Evolutionary conservation across 1,139 yeast genomes (phyloP).

Genomic region (Blastobotrys indianensis): DNA sequence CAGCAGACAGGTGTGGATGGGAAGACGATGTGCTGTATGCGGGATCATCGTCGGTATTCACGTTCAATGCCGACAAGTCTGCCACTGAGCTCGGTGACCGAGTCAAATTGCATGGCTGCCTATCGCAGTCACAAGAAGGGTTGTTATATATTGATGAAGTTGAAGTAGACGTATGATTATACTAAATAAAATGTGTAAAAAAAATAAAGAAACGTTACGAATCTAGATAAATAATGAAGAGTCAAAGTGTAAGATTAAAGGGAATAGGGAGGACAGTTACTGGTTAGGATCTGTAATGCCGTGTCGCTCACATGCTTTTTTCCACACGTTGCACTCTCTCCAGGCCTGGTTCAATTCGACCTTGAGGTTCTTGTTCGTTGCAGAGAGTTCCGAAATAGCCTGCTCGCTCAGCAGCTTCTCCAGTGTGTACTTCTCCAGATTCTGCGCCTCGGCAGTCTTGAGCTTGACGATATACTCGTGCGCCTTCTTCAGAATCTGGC

Average conservation of each 20-base stretch:
- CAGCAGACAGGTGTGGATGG: conserved; percentile 69
- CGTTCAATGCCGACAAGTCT: conserved; percentile 15
- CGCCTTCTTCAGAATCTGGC: conserved; percentile 81
- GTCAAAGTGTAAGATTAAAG: not conserved
- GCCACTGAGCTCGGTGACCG: conserved; percentile 1
- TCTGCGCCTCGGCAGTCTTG: conserved; percentile 80
- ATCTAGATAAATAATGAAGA: not conserved
- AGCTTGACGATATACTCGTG: conserved; percentile 84
- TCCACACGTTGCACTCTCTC: conserved; percentile 82
- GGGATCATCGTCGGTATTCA: conserved; percentile 47
- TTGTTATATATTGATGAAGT: conserved; percentile 16
- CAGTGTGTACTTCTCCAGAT: conserved; percentile 89
- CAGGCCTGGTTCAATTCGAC: conserved; percentile 84
- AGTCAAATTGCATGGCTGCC: conserved; percentile 20
- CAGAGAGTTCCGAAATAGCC: conserved; percentile 72
- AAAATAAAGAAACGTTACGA: not conserved
- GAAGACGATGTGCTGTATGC: conserved; percentile 69
- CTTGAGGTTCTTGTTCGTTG: conserved; percentile 73
- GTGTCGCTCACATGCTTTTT: conserved; percentile 36
- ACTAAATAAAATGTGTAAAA: not conserved
- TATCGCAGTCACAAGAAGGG: conserved; percentile 23
- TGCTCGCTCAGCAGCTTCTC: conserved; percentile 90
- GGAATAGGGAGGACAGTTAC: not conserved
- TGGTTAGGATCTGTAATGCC: conserved; percentile 6
- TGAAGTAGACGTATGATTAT: conserved; percentile 10